These are phyloP conservation scores for Cinchona pubescens DNA, from an alignment of 257 asterid genomes.

Conservation along the genomic window DNA sequence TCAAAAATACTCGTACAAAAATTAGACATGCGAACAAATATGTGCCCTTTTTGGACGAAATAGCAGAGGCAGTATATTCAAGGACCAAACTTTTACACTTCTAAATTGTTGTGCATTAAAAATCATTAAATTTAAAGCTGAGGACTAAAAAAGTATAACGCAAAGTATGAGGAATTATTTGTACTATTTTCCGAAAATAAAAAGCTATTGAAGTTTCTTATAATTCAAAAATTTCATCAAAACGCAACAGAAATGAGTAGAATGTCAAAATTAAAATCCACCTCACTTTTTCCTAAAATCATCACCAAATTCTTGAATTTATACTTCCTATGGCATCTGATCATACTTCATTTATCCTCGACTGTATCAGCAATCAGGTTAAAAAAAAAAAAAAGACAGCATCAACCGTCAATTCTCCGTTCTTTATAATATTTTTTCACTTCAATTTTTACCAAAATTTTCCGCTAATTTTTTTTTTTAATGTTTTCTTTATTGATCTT, in stretches of 20 bases:
- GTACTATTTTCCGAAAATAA: no score
- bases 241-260: background rate
- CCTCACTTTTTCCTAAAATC: background rate
- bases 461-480: background rate
- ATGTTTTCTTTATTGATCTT: conserved; percentile 4
- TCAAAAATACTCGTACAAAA: no score
- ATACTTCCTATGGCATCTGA: conserved; percentile 12
- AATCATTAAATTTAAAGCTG: no score
- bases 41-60: no score
- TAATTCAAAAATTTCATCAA: no score
- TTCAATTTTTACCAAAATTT: background rate
- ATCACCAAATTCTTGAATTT: background rate
- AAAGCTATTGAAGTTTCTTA: no score
- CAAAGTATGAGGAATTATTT: no score
- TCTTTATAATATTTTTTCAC: background rate
- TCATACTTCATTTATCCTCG: conserved; percentile 31
- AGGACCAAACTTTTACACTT: no score
- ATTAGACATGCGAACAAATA: no score
- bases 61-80: no score
- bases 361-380: conserved; percentile 60
- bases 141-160: no score
- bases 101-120: no score
- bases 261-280: conserved; percentile 4
- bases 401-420: background rate
- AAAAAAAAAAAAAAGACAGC: background rate